These are phyloP conservation scores for Mikania micrantha DNA, from an alignment of 129 eudicot genomes.

Conservation along the genomic window DNA sequence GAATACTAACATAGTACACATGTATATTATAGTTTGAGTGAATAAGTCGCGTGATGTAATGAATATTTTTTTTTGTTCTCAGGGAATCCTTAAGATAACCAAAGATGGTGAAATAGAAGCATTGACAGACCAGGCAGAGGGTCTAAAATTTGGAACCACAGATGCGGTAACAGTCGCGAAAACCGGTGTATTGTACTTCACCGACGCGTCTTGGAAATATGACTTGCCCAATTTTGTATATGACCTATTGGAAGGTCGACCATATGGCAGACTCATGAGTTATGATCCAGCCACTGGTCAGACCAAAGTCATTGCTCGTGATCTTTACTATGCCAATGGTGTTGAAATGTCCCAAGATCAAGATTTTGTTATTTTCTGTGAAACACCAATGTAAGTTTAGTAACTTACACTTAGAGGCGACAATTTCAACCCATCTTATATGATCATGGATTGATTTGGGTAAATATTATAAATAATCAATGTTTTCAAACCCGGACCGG, in stretches of 20 bases:
- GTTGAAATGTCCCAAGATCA: conserved; percentile 66
- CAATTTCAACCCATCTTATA: background rate
- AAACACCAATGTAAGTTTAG: conserved; percentile 56
- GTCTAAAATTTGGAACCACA: conserved; percentile 54
- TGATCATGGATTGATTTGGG: background rate
- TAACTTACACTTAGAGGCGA: background rate
- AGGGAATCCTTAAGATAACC: conserved; percentile 77
- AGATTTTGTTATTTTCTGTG: conserved; percentile 66
- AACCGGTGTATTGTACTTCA: conserved; percentile 71
- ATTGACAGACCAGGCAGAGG: conserved; percentile 79
- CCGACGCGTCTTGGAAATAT: conserved; percentile 79
- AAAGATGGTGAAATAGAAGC: conserved; percentile 40
- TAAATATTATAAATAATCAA: background rate
- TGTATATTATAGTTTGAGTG: too few relatives aligned
- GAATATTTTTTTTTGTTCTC: conserved; percentile 11
- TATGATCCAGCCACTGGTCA: conserved; percentile 58
- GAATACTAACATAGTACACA: too few relatives aligned
- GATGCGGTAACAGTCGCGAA: conserved; percentile 57
- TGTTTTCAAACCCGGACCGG: too few relatives aligned
- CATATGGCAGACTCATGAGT: conserved; percentile 83
- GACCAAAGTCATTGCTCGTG: conserved; percentile 58
- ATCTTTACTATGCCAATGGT: conserved; percentile 81
- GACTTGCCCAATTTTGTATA: conserved; percentile 2
- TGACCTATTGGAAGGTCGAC: conserved; percentile 58
- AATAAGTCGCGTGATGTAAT: too few relatives aligned